Percentiles rank a stretch among this genome's conserved stretches.
phyloP scores from a whole-genome alignment of 176 grass and related monocot genomes.

The Urochloa ruziziensis region DNA sequence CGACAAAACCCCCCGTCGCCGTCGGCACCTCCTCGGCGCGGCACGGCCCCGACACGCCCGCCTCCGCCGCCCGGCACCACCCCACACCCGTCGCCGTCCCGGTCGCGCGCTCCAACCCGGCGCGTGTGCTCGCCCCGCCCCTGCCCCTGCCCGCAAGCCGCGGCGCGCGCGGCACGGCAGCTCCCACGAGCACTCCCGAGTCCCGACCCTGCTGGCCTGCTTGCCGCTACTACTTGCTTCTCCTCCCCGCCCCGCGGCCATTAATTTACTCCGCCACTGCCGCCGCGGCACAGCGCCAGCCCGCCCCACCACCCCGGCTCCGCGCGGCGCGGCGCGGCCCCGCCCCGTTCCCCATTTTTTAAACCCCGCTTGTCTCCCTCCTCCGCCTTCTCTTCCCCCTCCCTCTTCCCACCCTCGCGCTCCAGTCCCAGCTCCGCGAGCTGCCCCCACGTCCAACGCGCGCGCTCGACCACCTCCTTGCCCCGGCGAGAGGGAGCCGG shows the following conservation, averaged over 20 bases:
- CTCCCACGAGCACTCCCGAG: constrained; percentile 4
- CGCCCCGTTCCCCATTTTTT: not conserved
- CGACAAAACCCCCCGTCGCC: not conserved
- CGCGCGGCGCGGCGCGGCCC: not conserved
- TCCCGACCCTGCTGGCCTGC: not conserved
- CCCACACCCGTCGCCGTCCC: not conserved
- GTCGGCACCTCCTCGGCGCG: constrained; percentile 5
- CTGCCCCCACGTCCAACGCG: not conserved
- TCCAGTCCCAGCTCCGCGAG: not conserved
- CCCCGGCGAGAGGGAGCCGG: not conserved
- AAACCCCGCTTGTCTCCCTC: constrained; percentile 39
- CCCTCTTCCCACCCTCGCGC: not conserved
- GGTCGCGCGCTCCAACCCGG: not conserved
- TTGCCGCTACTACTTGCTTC: not conserved
- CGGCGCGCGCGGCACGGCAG: not conserved
- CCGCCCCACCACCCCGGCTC: constrained; percentile 23
- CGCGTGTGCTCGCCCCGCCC: not conserved
- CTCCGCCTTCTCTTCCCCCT: not conserved
- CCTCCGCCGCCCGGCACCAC: not conserved
- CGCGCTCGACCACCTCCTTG: not conserved
- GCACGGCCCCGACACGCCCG: constrained; percentile 9
- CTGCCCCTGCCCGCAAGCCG: too few species aligned
- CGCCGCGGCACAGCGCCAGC: constrained; percentile 20
- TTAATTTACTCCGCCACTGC: constrained; percentile 6
- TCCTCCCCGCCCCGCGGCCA: not conserved